phyloP scores from a whole-genome alignment of 345 rosid genomes.

The Citropsis articulata region DNA sequence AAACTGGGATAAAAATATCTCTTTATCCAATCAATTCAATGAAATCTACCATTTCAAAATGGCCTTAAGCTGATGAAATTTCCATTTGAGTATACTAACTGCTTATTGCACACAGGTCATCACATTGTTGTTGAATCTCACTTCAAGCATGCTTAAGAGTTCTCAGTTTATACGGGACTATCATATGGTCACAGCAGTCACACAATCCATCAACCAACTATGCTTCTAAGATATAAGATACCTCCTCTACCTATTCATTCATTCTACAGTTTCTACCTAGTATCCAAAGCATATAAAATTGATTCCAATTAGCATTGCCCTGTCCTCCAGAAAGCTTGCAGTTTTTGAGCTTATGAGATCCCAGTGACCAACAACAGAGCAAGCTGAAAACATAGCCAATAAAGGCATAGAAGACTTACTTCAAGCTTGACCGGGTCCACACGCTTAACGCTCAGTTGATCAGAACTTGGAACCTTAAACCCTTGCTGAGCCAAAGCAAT shows the following conservation, averaged over 20 bases:
- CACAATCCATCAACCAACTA: neutral
- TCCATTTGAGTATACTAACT: neutral
- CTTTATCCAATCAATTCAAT: neutral
- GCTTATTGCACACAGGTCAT: neutral
- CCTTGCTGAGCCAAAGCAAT: conserved; percentile 73
- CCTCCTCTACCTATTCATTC: neutral
- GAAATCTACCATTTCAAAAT: neutral
- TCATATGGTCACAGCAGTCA: neutral
- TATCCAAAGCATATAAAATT: neutral
- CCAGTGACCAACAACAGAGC: neutral
- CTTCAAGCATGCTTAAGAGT: neutral
- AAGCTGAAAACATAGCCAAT: neutral
- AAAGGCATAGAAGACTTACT: conserved; percentile 44
- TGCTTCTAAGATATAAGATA: neutral
- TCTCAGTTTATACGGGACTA: neutral
- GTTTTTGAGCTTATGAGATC: neutral
- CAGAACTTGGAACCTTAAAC: conserved; percentile 69
- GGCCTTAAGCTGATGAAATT: neutral
- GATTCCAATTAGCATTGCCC: neutral
- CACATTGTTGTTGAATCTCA: neutral
- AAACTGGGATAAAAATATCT: neutral
- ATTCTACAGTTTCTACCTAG: neutral
- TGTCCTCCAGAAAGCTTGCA: neutral
- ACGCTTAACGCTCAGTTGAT: conserved; percentile 71
- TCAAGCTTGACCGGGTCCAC: conserved; percentile 87